phyloP scores from a whole-genome alignment of 352 stramenopile species.

The Pythium utonaiense region DNA sequence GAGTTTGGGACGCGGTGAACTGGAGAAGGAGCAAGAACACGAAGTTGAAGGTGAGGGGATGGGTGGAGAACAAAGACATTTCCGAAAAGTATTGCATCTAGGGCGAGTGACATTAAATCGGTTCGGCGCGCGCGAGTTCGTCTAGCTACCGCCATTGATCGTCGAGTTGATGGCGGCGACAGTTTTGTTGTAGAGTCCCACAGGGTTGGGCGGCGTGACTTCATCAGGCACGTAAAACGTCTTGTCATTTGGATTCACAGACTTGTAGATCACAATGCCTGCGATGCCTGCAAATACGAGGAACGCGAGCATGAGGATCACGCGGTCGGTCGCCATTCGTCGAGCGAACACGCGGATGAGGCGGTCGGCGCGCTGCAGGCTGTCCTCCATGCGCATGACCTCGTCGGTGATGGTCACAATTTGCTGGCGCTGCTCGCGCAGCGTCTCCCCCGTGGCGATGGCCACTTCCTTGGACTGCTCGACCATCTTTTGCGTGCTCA shows the following conservation, averaged over 20 bases:
- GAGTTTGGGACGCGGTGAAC: no score
- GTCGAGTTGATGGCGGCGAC: conserved; percentile 59
- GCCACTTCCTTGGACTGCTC: conserved; percentile 80
- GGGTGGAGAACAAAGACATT: no score
- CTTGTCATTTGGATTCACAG: conserved; percentile 61
- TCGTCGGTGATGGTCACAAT: conserved; percentile 87
- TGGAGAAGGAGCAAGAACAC: neutral
- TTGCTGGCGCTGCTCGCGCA: conserved; percentile 80
- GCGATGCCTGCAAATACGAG: conserved; percentile 79
- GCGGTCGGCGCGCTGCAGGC: conserved; percentile 70
- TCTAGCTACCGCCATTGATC: conserved; percentile 23
- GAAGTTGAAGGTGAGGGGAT: no score
- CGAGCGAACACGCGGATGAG: conserved; percentile 78
- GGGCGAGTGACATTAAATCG: neutral
- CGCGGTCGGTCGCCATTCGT: conserved; percentile 77
- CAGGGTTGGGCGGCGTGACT: conserved; percentile 76
- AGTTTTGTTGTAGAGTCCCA: conserved; percentile 72
- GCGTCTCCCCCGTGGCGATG: conserved; percentile 67
- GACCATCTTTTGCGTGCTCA: conserved; percentile 86
- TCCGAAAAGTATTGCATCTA: no score
- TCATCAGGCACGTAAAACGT: conserved; percentile 86
- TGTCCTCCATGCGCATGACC: conserved; percentile 85
- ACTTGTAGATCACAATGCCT: conserved; percentile 83
- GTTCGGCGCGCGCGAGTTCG: neutral
- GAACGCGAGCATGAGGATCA: conserved; percentile 79